phyloP scores from a whole-genome alignment of 148 eudicot species.

The Oxyria digyna region DNA sequence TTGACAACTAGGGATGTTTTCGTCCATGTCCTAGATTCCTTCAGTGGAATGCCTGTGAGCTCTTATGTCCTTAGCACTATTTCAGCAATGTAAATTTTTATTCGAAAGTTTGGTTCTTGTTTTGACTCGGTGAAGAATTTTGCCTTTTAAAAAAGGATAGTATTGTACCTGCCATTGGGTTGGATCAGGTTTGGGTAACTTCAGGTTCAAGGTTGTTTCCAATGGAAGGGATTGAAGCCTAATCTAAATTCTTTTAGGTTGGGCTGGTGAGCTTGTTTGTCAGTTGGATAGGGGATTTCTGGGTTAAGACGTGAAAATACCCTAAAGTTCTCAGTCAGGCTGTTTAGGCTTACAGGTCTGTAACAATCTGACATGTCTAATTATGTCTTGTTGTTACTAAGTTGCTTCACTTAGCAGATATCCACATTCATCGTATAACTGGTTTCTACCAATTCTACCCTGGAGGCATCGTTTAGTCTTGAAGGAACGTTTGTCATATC shows the following conservation, averaged over 20 bases:
- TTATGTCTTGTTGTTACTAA: neutral
- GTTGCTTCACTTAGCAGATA: conserved; percentile 33
- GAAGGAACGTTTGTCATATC: conserved; percentile 78
- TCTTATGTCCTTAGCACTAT: neutral
- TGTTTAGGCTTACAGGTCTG: neutral
- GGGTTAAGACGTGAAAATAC: neutral
- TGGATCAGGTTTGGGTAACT: neutral
- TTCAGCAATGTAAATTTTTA: neutral
- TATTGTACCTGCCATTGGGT: neutral
- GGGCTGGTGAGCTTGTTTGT: neutral
- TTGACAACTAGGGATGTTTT: conserved; percentile 70
- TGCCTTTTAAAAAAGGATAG: neutral
- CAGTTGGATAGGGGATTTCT: neutral
- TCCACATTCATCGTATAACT: conserved; percentile 8
- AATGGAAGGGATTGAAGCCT: neutral
- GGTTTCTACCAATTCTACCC: neutral
- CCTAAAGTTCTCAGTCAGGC: neutral
- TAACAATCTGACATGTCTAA: neutral
- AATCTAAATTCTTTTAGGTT: neutral
- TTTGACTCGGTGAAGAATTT: neutral
- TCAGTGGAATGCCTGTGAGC: conserved; percentile 80
- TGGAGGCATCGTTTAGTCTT: conserved; percentile 48
- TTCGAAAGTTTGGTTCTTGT: neutral
- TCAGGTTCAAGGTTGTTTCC: neutral
- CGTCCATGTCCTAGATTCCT: conserved; percentile 89